Evolutionary conservation across 2,329 filamentous ascomycete species (phyloP).

Genomic region (Ceratocystis cubensis): DNA sequence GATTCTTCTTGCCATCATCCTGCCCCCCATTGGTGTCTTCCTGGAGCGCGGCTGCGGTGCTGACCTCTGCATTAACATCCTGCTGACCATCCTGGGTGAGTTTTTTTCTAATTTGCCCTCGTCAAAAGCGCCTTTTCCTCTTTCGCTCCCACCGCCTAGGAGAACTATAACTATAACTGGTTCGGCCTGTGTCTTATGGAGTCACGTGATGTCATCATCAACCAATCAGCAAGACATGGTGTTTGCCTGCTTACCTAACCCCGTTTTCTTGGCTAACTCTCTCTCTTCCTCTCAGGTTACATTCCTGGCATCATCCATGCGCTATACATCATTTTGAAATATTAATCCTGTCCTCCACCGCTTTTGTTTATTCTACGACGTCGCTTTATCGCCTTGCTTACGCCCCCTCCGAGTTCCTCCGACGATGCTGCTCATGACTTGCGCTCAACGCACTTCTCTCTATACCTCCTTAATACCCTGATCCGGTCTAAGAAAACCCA

Average conservation of each 20-base stretch:
- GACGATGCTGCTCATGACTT: not conserved
- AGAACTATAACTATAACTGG: too few relatives aligned
- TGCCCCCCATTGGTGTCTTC: constrained; percentile 85
- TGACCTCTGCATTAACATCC: constrained; percentile 85
- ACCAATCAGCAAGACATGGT: too few relatives aligned
- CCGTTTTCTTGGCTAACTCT: constrained; percentile 4
- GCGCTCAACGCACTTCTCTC: too few relatives aligned
- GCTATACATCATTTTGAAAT: constrained; percentile 85
- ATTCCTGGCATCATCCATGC: constrained; percentile 85
- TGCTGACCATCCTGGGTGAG: constrained; percentile 60
- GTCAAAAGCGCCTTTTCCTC: not conserved
- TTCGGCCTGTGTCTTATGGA: not conserved
- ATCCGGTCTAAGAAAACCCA: too few relatives aligned
- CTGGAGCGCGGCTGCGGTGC: constrained; percentile 82
- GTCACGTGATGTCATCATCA: not conserved
- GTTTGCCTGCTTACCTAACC: not conserved
- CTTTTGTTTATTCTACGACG: not conserved
- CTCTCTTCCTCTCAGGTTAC: constrained; percentile 31
- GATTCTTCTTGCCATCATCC: constrained; percentile 74
- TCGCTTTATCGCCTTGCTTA: not conserved
- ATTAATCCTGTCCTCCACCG: constrained; percentile 37
- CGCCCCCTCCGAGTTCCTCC: too few relatives aligned
- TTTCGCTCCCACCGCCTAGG: not conserved
- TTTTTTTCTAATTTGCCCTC: constrained; percentile 7
- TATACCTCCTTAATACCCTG: not conserved